Percentiles rank a stretch among this genome's conserved stretches.
phyloP scores from a whole-genome alignment of 2,329 filamentous ascomycete species.

The Phymatotrichopsis omnivora region DNA sequence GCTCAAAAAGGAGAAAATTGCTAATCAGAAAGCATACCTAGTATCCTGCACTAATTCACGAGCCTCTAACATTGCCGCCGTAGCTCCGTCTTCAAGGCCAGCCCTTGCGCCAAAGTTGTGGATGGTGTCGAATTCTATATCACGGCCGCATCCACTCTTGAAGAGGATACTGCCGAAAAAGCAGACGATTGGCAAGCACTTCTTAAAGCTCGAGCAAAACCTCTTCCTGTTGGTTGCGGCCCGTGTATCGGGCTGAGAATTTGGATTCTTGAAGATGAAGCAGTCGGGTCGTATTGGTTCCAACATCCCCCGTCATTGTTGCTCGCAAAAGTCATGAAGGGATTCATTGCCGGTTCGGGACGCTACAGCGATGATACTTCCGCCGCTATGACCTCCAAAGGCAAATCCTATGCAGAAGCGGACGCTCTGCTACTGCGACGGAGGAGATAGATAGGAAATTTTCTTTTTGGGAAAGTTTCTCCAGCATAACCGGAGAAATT shows the following conservation, averaged over 20 bases:
- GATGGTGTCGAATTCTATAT: conserved; percentile 77
- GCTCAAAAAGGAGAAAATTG: conserved; percentile 63
- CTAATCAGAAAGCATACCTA: conserved; percentile 73
- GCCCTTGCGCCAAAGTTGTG: conserved; percentile 50
- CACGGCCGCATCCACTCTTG: conserved; percentile 67
- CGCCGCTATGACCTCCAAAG: conserved; percentile 32
- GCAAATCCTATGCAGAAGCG: too few species aligned
- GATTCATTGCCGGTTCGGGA: conserved; percentile 64
- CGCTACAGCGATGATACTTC: conserved; percentile 65
- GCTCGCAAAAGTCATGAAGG: conserved; percentile 73
- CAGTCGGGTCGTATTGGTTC: conserved; percentile 84
- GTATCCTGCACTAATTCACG: conserved; percentile 85
- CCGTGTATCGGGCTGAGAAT: conserved; percentile 78
- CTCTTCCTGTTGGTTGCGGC: conserved; percentile 64
- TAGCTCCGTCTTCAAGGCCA: conserved; percentile 72
- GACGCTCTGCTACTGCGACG: too few species aligned
- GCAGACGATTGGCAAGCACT: conserved; percentile 77
- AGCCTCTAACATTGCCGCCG: conserved; percentile 68
- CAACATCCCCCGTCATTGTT: conserved; percentile 76
- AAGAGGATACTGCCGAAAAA: conserved; percentile 68
- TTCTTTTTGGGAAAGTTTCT: conserved; percentile 81
- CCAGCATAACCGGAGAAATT: conserved; percentile 73
- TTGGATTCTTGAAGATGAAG: conserved; percentile 71
- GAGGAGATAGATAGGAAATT: conserved; percentile 49
- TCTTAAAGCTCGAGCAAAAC: conserved; percentile 64